Conservation (phyloP, 1,284 basidiomycete species). For the Ceratobasidium sp. region DNA sequence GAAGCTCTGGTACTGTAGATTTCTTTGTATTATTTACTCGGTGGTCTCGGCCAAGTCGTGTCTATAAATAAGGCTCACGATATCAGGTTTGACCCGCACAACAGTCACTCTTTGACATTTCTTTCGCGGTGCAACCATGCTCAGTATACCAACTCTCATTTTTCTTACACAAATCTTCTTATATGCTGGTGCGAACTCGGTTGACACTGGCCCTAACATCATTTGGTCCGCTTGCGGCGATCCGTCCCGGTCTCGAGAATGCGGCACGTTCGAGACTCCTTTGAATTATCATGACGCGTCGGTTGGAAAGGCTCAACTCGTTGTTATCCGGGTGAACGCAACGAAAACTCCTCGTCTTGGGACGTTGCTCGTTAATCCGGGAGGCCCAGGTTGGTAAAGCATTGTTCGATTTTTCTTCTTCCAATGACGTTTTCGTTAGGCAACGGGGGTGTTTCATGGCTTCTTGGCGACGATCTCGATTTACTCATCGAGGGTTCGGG, state of each 20-base stretch:
- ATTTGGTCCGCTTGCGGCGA: neutral
- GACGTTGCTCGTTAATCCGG: constrained; percentile 43
- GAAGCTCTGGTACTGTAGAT: too few species aligned
- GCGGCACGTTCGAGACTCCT: constrained; percentile 32
- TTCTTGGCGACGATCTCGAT: neutral
- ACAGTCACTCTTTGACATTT: neutral
- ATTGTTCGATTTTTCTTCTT: neutral
- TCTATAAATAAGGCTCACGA: neutral
- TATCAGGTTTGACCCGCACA: neutral
- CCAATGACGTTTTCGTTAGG: neutral
- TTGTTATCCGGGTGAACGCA: constrained; percentile 1
- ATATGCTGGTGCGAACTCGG: neutral
- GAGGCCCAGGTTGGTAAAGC: constrained; percentile 17
- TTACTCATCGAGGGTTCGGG: neutral
- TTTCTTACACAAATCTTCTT: neutral
- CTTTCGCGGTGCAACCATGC: neutral
- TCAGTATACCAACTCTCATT: neutral
- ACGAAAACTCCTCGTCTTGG: constrained; percentile 24
- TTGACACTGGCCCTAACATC: neutral
- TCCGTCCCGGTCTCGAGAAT: constrained; percentile 1
- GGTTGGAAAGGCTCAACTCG: constrained; percentile 27
- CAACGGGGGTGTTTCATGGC: neutral
- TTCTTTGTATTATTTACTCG: too few species aligned
- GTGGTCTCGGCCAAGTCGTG: too few species aligned
- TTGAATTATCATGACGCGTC: constrained; percentile 37